These are phyloP conservation scores for Paraleonurus japonicus DNA, from an alignment of 257 asterid genomes.

Conservation along the genomic window DNA sequence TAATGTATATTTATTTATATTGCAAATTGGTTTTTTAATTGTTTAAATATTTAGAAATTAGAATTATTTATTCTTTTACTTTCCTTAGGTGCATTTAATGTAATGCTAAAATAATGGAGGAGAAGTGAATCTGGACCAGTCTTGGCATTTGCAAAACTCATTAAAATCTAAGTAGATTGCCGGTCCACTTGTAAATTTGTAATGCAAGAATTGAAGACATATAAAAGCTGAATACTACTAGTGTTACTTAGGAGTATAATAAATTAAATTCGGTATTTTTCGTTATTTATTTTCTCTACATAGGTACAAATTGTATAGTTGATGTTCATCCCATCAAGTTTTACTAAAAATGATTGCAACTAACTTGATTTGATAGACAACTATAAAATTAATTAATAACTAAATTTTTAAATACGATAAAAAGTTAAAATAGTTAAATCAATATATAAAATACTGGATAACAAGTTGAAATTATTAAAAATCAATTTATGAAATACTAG, in stretches of 20 bases:
- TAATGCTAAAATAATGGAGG: conserved; percentile 26
- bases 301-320: not conserved
- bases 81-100: conserved; percentile 24
- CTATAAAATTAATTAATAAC: not conserved
- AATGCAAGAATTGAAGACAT: conserved; percentile 15
- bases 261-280: not conserved
- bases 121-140: conserved; percentile 30
- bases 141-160: conserved; percentile 29
- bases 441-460: not conserved
- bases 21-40: too few species aligned
- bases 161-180: conserved; percentile 22
- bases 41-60: too few species aligned
- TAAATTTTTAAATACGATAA: not conserved
- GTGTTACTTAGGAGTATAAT: not conserved
- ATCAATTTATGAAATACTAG: not conserved
- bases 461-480: not conserved
- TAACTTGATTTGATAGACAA: not conserved
- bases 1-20: too few species aligned
- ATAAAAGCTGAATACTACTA: not conserved
- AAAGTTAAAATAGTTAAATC: not conserved
- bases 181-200: conserved; percentile 11
- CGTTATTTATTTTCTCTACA: not conserved
- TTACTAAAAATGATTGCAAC: not conserved
- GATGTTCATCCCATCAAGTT: not conserved
- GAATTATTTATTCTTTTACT: too few species aligned